A percentile compares a stretch with the other conserved stretches of the same genome.
These are phyloP conservation scores for Yamadazyma epiphylla DNA, from an alignment of 1,139 yeast genomes.

Conservation along the genomic window DNA sequence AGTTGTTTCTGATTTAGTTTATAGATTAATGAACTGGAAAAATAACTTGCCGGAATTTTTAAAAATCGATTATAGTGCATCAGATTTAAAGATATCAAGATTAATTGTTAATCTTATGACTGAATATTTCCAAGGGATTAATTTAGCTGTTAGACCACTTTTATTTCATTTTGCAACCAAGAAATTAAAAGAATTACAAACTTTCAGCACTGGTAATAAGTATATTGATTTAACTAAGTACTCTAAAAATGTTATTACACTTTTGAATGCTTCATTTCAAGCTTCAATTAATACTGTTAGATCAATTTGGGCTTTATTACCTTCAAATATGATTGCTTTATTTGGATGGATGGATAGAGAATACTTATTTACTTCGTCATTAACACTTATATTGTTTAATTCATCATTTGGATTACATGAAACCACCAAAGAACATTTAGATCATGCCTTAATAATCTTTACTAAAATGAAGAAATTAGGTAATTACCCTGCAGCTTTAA, in stretches of 20 bases:
- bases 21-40: conserved; percentile 69
- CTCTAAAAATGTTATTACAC: conserved; percentile 62
- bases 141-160: conserved; percentile 76
- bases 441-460: conserved; percentile 67
- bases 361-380: conserved; percentile 75
- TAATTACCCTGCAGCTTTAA: conserved; percentile 71
- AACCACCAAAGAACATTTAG: conserved; percentile 67
- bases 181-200: conserved; percentile 53
- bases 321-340: conserved; percentile 74
- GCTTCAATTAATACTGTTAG: conserved; percentile 79
- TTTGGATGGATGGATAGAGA: conserved; percentile 92
- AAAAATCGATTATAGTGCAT: conserved; percentile 58
- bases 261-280: conserved; percentile 77
- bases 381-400: conserved; percentile 70
- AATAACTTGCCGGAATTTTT: conserved; percentile 59
- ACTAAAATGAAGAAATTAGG: conserved; percentile 75
- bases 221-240: conserved; percentile 67
- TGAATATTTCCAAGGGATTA: conserved; percentile 82
- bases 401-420: conserved; percentile 83
- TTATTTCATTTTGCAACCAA: conserved; percentile 75
- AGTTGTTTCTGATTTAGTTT: conserved; percentile 67
- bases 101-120: conserved; percentile 76
- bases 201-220: conserved; percentile 38
- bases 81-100: conserved; percentile 58
- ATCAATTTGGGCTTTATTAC: conserved; percentile 67